A percentile compares a stretch with the other conserved stretches of the same genome.
Evolutionary conservation across 2,329 filamentous ascomycete species (phyloP).

Genomic region (Calonectria crousiana): DNA sequence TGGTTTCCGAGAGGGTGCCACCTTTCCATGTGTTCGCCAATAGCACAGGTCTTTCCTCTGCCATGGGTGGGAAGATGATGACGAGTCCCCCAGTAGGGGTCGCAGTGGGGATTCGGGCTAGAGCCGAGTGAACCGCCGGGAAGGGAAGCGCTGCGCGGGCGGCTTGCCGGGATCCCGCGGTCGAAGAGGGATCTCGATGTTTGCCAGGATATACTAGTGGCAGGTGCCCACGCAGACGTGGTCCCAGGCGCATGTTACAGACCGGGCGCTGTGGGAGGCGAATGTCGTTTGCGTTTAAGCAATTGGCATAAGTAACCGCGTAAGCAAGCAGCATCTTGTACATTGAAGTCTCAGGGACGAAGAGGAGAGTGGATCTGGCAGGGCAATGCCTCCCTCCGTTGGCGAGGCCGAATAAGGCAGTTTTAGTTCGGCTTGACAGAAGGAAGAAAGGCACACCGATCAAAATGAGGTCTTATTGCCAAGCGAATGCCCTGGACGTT

Average conservation of each 20-base stretch:
- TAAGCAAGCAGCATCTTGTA: neutral
- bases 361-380: constrained; percentile 9
- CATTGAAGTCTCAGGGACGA: neutral
- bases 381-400: neutral
- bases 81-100: constrained; percentile 49
- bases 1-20: constrained; percentile 43
- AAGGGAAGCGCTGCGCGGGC: constrained; percentile 42
- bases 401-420: neutral
- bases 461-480: neutral
- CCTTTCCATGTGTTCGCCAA: constrained; percentile 49
- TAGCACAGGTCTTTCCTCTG: constrained; percentile 50
- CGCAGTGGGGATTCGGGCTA: constrained; percentile 51
- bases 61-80: constrained; percentile 46
- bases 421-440: neutral
- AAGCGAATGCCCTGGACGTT: neutral
- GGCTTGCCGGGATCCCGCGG: constrained; percentile 38
- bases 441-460: neutral
- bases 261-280: constrained; percentile 33
- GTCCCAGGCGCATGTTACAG: constrained; percentile 37
- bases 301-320: constrained; percentile 18
- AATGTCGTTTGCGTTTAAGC: constrained; percentile 24
- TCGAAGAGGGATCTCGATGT: constrained; percentile 45
- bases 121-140: constrained; percentile 55
- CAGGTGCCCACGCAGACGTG: constrained; percentile 14
- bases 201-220: constrained; percentile 31